phyloP scores from a whole-genome alignment of 768 basidiomycete genomes.

The Podaxis pistillaris region DNA sequence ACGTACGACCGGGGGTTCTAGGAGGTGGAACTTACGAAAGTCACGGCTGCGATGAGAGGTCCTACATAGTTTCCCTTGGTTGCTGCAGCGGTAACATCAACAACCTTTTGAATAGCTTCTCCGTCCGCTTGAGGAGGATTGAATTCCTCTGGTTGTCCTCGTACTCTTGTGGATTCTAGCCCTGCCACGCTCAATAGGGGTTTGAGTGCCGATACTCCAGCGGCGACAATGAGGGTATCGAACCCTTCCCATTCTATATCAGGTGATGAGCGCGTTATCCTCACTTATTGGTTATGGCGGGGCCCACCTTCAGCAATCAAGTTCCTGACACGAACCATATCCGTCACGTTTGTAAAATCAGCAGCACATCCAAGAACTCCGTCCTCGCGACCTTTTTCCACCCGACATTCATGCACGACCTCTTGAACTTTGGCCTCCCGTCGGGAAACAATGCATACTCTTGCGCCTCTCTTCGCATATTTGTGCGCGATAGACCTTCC shows the following conservation, averaged over 20 bases:
- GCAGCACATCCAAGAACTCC: conserved; percentile 51
- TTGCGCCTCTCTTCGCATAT: conserved; percentile 76
- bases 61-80: conserved; percentile 66
- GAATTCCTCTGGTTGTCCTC: conserved; percentile 19
- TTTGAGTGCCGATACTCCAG: conserved; percentile 81
- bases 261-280: not conserved
- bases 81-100: conserved; percentile 57
- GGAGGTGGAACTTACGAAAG: conserved; percentile 53
- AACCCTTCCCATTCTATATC: conserved; percentile 75
- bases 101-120: conserved; percentile 58
- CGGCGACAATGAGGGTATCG: conserved; percentile 79
- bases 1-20: not conserved
- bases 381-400: conserved; percentile 18
- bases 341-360: conserved; percentile 65
- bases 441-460: conserved; percentile 73
- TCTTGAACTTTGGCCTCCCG: conserved; percentile 50
- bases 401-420: conserved; percentile 60
- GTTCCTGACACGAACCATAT: conserved; percentile 61
- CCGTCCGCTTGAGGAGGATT: conserved; percentile 37
- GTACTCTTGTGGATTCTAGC: conserved; percentile 29
- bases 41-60: conserved; percentile 64
- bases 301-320: conserved; percentile 53
- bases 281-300: not conserved
- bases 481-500: conserved; percentile 67
- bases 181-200: conserved; percentile 75